These are phyloP conservation scores for Neofusicoccum laricinum DNA, from an alignment of 2,329 filamentous ascomycete genomes.

Conservation along the genomic window DNA sequence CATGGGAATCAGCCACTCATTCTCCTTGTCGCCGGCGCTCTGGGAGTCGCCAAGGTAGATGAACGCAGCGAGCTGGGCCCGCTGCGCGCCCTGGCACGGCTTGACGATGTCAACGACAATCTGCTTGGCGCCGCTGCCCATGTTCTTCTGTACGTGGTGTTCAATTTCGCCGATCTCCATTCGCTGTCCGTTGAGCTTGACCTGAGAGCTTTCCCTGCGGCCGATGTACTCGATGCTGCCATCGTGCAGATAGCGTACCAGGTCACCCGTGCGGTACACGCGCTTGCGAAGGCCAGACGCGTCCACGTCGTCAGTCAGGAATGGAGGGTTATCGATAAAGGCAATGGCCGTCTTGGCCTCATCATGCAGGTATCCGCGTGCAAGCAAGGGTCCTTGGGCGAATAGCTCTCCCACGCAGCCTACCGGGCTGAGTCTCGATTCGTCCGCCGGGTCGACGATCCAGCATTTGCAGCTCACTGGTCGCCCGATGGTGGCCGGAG, in stretches of 20 bases:
- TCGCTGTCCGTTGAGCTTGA: neutral
- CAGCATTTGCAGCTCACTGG: conserved; percentile 23
- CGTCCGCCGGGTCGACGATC: conserved; percentile 31
- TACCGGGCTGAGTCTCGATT: conserved; percentile 31
- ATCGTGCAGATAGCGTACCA: conserved; percentile 25
- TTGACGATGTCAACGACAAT: neutral
- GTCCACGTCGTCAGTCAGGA: neutral
- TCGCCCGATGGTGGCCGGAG: neutral
- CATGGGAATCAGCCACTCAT: conserved; percentile 1
- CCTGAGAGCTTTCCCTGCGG: conserved; percentile 26
- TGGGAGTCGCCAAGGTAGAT: neutral
- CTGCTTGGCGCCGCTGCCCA: no score
- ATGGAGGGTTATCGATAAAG: conserved; percentile 32
- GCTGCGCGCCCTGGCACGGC: neutral
- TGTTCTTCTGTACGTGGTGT: conserved; percentile 31
- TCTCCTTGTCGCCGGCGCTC: neutral
- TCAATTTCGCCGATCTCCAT: neutral
- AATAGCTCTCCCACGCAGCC: conserved; percentile 53
- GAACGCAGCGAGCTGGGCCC: neutral
- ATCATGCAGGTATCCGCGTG: conserved; percentile 31
- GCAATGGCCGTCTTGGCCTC: conserved; percentile 21
- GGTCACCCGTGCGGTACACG: conserved; percentile 13
- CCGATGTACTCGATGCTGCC: conserved; percentile 35
- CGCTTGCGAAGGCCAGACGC: conserved; percentile 22
- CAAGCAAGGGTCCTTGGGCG: conserved; percentile 56